Evolutionary conservation across 345 rosid genomes (phyloP), one percentile per base, ranked within the genome.

Genomic region (Boechera divaricarpa): DNA sequence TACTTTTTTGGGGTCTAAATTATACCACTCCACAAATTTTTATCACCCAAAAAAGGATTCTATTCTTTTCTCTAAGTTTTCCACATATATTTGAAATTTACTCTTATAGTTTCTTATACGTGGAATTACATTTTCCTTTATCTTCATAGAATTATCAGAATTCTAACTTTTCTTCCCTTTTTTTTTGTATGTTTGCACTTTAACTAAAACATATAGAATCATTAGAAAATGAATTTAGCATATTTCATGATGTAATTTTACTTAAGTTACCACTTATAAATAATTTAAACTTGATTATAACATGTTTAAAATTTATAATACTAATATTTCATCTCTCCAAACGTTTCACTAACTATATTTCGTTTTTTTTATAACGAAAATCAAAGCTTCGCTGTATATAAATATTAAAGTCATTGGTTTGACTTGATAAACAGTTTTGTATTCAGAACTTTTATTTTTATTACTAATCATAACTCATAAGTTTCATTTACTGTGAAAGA

Each of bases 401-500:
- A 10, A 10, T 42, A 42, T 11, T 42, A 10, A 42, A 28, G 2
- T 2, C 4, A 42, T 42, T 42, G 12, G 5, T 42, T 1, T 38
- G 10, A 38, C 42, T 7, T 38, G 10, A 7, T 38, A 38, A 38
- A 38, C 10, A 9, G 42, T 38, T 38, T 9, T 9, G 1, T 38
- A 1, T 38, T 38, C 10, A 7, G 7, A 1, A 7, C 2, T 38
- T 9, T 38, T 38, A 18, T 26, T 10, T 53, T 10, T 10, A 26
- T 11, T 26, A 31, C 4, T 7, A 56, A 12, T 1, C 6, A 55
- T 4, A 54, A 26, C 4, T 21, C 24, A 21, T 10, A 44, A 12
- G 48, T 28, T 55, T 59, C 3, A 35, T 62, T 63, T 44, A 63
- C 38, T 9, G 18, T 42, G 13, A 36, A 39, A 94, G 98, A 70